These are phyloP conservation scores for Xylariaceae sp. DNA, from an alignment of 2,329 filamentous ascomycete species.

Conservation along the genomic window DNA sequence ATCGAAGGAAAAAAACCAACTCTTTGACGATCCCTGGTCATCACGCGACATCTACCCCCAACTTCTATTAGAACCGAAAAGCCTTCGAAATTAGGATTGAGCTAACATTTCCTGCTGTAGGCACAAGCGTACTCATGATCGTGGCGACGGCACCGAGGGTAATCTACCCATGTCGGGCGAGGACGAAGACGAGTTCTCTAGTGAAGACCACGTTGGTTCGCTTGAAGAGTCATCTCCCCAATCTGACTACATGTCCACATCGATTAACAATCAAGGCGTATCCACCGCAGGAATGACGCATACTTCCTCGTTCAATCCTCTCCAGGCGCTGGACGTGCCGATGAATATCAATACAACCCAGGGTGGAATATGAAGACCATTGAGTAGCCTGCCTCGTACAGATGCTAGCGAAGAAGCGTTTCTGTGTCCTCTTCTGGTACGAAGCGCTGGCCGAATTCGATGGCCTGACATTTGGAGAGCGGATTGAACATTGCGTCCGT, in stretches of 20 bases:
- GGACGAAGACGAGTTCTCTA: constrained; percentile 75
- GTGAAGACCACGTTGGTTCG: constrained; percentile 77
- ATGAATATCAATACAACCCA: constrained; percentile 57
- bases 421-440: constrained; percentile 23
- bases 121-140: constrained; percentile 74
- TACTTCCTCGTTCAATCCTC: constrained; percentile 47
- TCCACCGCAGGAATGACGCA: constrained; percentile 30
- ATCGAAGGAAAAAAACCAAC: constrained; percentile 22
- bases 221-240: constrained; percentile 73
- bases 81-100: constrained; percentile 11
- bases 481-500: constrained; percentile 18
- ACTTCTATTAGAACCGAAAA: constrained; percentile 29
- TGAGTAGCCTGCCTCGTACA: constrained; percentile 16
- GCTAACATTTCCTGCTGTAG: constrained; percentile 51
- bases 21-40: constrained; percentile 29
- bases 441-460: constrained; percentile 19
- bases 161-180: constrained; percentile 67
- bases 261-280: constrained; percentile 40
- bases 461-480: constrained; percentile 24
- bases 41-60: constrained; percentile 35
- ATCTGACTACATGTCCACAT: constrained; percentile 57
- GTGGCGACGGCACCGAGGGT: constrained; percentile 55
- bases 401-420: constrained; percentile 21
- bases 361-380: constrained; percentile 34
- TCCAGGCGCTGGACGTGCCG: constrained; percentile 59